Evolutionary conservation across 2,329 filamentous ascomycete species (phyloP).

Genomic region (Fusarium nodosum): DNA sequence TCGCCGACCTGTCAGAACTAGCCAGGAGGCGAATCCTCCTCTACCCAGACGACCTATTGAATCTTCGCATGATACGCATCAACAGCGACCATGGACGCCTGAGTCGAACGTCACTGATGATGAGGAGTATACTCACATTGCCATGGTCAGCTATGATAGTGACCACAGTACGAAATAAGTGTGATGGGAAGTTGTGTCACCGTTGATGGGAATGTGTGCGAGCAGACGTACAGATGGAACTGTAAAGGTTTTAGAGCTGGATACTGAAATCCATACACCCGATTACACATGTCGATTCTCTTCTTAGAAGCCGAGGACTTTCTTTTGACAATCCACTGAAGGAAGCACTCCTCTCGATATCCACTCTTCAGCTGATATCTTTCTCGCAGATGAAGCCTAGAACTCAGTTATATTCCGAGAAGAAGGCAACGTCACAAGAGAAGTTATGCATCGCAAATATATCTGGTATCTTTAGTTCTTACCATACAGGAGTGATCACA

Average conservation of each 20-base stretch:
- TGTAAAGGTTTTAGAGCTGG: background rate
- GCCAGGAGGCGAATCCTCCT: slow-evolving; percentile 28
- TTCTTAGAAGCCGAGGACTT: background rate
- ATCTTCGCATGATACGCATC: slow-evolving; percentile 11
- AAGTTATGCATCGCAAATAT: background rate
- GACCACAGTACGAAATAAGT: slow-evolving; percentile 29
- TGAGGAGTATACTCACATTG: slow-evolving; percentile 55
- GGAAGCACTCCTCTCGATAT: background rate
- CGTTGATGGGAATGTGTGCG: background rate
- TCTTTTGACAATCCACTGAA: background rate
- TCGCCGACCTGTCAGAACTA: slow-evolving; percentile 26
- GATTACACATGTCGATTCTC: background rate
- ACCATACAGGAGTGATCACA: background rate
- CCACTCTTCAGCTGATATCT: slow-evolving; percentile 5
- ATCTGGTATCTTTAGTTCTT: background rate
- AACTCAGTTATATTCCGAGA: background rate
- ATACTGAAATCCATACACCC: background rate
- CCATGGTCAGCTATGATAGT: slow-evolving; percentile 56
- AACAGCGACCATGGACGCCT: slow-evolving; percentile 47
- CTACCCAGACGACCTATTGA: slow-evolving; percentile 41
- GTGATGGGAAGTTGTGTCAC: background rate
- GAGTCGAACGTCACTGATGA: slow-evolving; percentile 52
- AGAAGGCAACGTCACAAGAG: background rate
- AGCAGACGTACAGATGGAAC: background rate
- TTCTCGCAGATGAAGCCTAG: background rate